These are phyloP conservation scores for Arabidopsis thaliana DNA, from an alignment of 345 rosid genomes.

Conservation along the genomic window DNA sequence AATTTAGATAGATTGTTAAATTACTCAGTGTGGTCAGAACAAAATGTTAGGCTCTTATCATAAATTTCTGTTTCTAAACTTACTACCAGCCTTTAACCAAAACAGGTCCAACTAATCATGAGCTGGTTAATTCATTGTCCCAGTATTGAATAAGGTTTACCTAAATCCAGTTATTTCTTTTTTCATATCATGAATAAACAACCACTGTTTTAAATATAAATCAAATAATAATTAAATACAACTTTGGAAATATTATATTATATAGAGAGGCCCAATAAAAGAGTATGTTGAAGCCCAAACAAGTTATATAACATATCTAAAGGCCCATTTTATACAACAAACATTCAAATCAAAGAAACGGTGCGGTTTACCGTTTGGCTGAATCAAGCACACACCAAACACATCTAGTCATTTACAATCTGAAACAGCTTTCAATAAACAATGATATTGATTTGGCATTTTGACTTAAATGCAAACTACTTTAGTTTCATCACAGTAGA, in stretches of 20 bases:
- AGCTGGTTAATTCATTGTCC: not conserved
- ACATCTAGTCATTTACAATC: not conserved
- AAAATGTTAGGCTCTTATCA: not conserved
- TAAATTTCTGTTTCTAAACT: not conserved
- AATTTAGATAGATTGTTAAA: not conserved
- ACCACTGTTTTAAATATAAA: conserved; percentile 4
- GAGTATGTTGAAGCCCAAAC: not conserved
- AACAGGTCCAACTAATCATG: conserved; percentile 1
- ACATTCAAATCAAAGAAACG: not conserved
- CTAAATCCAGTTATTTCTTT: conserved; percentile 5
- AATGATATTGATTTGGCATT: not conserved
- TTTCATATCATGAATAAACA: not conserved
- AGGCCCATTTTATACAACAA: not conserved
- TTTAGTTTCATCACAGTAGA: not conserved
- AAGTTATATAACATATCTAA: not conserved
- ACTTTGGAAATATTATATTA: not conserved
- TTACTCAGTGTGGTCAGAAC: not conserved
- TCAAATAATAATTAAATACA: not conserved
- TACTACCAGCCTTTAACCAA: conserved; percentile 2
- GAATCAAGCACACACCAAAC: not conserved
- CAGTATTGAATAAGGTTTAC: not conserved
- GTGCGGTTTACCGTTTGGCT: not conserved
- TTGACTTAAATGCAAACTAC: not conserved
- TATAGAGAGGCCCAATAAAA: not conserved
- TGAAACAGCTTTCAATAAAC: not conserved